These are phyloP conservation scores for Tolypocladium paradoxum DNA, from an alignment of 2,329 filamentous ascomycete species.

Conservation along the genomic window DNA sequence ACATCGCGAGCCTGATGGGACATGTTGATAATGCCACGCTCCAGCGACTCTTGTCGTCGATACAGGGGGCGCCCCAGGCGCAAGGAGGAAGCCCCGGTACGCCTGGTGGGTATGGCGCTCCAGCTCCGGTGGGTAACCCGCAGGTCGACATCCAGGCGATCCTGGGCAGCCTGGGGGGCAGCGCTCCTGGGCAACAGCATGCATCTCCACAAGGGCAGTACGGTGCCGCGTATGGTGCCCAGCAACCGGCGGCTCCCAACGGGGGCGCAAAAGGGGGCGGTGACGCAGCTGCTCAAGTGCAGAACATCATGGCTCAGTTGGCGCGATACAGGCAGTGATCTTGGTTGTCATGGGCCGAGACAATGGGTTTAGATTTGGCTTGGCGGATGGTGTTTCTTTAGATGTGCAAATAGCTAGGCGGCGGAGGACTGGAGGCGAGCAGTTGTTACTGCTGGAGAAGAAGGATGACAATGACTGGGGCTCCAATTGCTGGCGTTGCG, in stretches of 20 bases:
- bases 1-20: slow-evolving; percentile 54
- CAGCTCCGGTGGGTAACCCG: slow-evolving; percentile 13
- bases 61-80: slow-evolving; percentile 24
- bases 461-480: background rate
- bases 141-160: slow-evolving; percentile 37
- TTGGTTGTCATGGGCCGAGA: background rate
- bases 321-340: slow-evolving; percentile 49
- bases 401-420: background rate
- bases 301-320: slow-evolving; percentile 66
- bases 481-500: background rate
- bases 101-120: slow-evolving; percentile 6
- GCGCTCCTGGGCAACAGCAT: slow-evolving; percentile 11
- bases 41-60: slow-evolving; percentile 57
- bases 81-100: slow-evolving; percentile 7
- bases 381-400: background rate
- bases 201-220: slow-evolving; percentile 15
- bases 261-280: slow-evolving; percentile 15
- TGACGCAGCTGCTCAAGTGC: slow-evolving; percentile 43
- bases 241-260: slow-evolving; percentile 14
- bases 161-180: slow-evolving; percentile 27
- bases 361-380: no score
- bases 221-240: slow-evolving; percentile 18
- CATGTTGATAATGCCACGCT: slow-evolving; percentile 58
- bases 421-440: background rate
- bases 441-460: background rate